Base-by-base conservation (phyloP, 805 yeast species). In the Wickerhamomyces sydowiorum region DNA sequence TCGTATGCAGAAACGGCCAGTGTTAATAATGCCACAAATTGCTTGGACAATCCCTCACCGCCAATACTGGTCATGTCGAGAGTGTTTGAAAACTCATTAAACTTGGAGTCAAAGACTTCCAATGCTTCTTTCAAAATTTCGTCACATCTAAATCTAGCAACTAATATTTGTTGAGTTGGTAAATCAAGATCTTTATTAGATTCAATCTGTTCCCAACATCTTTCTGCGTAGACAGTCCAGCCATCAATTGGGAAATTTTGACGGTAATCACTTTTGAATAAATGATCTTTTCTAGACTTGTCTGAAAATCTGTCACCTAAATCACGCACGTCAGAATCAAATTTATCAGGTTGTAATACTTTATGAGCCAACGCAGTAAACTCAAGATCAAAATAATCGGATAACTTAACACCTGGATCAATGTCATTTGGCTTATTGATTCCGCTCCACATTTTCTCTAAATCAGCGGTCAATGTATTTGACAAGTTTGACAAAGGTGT, bases 81-180 rank as follows among this genome's bases (percentile, higher is more conserved):
- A 9, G 43, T 36, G 3, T 33, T 19, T 15, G 51, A 45, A n/a
- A 37, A 10, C 10, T 42, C 25, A 3, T 25, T 32, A 27, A 34
- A 55, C 20, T 43, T 27, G 12, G 21, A 25, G 13, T 48, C 44
- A 31, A 60, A 57, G 7, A 61, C 49, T 5, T 56, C 57, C 24
- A 56, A 21, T 18, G 59, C 44, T 29, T 73, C 70, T 7, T 60
- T 61, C 19, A 83, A 73, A 37, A 93, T 86, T 62, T 93, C 98
- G 56, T 89, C 96, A 61, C 98, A 91, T 56, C 96, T 80, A 65
- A 88, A 91, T 53, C 93, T 78, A 7, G 99, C 96, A 20, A 93
- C 98, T 45, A 93, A 70, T 25, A 87, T 86, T 61, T 93, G 99
- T 59, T 93, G 99, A 2, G 98, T 90, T 22, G 99, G 99, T 50